These are phyloP conservation scores for Eragrostis nindensis DNA, from an alignment of 176 grass and related monocot species.

Conservation along the genomic window DNA sequence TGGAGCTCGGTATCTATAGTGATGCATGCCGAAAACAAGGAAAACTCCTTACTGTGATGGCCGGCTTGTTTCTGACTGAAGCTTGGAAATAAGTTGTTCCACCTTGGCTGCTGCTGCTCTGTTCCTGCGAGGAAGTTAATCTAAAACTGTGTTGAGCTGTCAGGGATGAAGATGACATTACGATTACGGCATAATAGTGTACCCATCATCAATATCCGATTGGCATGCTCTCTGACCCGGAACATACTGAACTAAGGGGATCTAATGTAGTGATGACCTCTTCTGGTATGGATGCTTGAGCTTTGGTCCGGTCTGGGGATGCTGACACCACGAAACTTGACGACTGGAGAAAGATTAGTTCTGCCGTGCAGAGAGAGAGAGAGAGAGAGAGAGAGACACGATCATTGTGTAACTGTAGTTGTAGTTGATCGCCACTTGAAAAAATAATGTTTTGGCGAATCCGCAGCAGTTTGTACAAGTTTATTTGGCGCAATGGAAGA, in stretches of 20 bases:
- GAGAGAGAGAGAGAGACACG: not conserved
- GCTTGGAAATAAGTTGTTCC: not conserved
- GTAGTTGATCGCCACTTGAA: not conserved
- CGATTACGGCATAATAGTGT: not conserved
- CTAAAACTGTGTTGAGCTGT: constrained; percentile 5
- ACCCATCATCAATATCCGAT: not conserved
- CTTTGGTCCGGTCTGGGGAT: not conserved
- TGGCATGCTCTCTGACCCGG: not conserved
- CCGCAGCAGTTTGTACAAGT: not conserved
- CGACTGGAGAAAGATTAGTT: not conserved
- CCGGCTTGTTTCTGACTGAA: not conserved
- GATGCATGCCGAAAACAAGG: not conserved
- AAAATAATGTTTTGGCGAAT: not conserved
- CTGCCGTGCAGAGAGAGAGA: not conserved
- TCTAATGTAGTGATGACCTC: not conserved
- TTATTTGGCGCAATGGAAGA: not conserved
- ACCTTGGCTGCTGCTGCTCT: not conserved
- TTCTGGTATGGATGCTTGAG: too few species aligned
- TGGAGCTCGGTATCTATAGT: constrained; percentile 1
- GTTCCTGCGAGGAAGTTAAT: not conserved
- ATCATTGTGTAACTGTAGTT: not conserved
- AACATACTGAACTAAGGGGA: not conserved
- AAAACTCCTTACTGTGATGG: not conserved
- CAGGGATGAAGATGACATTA: not conserved
- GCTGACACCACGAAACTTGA: not conserved